phyloP scores from a whole-genome alignment of 2,329 filamentous ascomycete species.

The Colletotrichum sp. region DNA sequence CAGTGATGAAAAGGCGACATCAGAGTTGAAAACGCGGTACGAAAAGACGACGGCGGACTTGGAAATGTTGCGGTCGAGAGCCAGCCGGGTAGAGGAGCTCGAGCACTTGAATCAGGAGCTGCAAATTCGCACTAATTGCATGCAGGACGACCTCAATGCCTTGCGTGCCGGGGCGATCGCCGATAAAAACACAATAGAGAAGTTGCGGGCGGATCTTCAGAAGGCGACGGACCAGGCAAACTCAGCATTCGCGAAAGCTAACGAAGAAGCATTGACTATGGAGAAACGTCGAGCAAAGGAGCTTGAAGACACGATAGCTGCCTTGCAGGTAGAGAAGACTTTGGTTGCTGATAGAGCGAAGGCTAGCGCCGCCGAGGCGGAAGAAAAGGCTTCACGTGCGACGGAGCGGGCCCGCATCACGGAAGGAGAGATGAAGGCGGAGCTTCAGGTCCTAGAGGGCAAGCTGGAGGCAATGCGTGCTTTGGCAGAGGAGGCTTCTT shows the following conservation, averaged over 20 bases:
- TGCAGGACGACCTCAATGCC: slow-evolving; percentile 51
- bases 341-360: slow-evolving; percentile 70
- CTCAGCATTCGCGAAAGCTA: slow-evolving; percentile 68
- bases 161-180: slow-evolving; percentile 68
- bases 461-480: slow-evolving; percentile 88
- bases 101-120: slow-evolving; percentile 53
- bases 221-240: slow-evolving; percentile 71
- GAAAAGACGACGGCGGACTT: slow-evolving; percentile 63
- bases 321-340: slow-evolving; percentile 81
- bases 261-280: slow-evolving; percentile 70
- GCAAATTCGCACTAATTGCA: slow-evolving; percentile 29
- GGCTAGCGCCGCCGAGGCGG: slow-evolving; percentile 71
- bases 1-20: slow-evolving; percentile 69
- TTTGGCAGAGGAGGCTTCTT: slow-evolving; percentile 87
- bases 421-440: slow-evolving; percentile 81
- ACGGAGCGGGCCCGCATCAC: slow-evolving; percentile 70
- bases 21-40: slow-evolving; percentile 61
- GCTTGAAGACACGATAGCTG: slow-evolving; percentile 62
- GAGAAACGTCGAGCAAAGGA: slow-evolving; percentile 60
- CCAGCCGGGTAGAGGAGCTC: slow-evolving; percentile 54
- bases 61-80: slow-evolving; percentile 49
- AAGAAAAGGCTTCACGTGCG: slow-evolving; percentile 75
- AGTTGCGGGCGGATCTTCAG: slow-evolving; percentile 73
- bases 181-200: slow-evolving; percentile 69
- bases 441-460: slow-evolving; percentile 79